phyloP scores from a whole-genome alignment of 768 basidiomycete species.

The Punctularia strigosozonata region DNA sequence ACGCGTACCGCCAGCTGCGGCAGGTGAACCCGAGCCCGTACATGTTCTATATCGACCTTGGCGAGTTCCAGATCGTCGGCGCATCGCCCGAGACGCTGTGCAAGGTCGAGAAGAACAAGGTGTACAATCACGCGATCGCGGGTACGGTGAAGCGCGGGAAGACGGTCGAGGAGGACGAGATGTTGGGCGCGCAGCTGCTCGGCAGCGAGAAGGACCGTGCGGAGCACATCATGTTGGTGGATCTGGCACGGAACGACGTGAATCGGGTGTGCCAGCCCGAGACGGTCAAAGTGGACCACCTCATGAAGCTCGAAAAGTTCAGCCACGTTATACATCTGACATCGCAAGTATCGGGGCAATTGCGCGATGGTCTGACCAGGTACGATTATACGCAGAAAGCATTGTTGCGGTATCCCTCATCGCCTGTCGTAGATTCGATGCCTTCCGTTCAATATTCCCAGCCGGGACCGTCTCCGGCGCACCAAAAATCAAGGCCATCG shows the following conservation, averaged over 20 bases:
- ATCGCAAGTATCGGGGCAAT: conserved; percentile 80
- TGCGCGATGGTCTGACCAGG: conserved; percentile 81
- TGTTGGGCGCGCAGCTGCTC: conserved; percentile 59
- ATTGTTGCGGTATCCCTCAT: conserved; percentile 2
- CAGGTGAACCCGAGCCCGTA: conserved; percentile 97
- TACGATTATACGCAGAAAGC: conserved; percentile 17
- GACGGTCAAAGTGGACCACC: conserved; percentile 91
- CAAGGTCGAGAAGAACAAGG: conserved; percentile 85
- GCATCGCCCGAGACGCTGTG: conserved; percentile 97
- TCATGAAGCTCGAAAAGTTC: conserved; percentile 92
- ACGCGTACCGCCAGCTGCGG: conserved; percentile 87
- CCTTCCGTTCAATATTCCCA: conserved; percentile 97
- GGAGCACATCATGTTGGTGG: conserved; percentile 98
- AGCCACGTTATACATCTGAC: conserved; percentile 98
- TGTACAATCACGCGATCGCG: conserved; percentile 96
- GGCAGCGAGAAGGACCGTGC: conserved; percentile 91
- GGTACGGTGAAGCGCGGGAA: conserved; percentile 87
- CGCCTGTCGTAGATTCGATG: conserved; percentile 64
- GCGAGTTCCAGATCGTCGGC: conserved; percentile 90
- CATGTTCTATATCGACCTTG: conserved; percentile 97
- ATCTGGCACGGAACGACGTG: conserved; percentile 95
- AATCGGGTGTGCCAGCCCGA: conserved; percentile 92
- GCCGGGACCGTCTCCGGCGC: conserved; percentile 98
- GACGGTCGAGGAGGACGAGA: conserved; percentile 81
- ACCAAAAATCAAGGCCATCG: conserved; percentile 97